Evolutionary conservation across 306 rosid genomes (phyloP), one percentile per base, ranked within the genome.

Genomic region (Pyrus pyrifolia): DNA sequence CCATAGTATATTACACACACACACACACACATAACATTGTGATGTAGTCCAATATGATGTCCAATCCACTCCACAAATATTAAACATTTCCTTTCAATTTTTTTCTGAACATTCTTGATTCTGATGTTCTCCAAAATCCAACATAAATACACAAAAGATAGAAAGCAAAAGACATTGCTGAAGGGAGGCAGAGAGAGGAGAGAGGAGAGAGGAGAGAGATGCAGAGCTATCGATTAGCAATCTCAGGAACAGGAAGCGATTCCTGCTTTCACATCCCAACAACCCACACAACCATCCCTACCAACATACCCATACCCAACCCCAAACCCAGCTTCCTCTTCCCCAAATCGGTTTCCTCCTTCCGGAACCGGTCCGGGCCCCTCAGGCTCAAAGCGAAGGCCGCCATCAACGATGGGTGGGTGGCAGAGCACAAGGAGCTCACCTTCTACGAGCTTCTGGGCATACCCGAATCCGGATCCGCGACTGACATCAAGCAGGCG

Each of bases 381-480:
- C 67, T 85, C 8, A 84, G 49, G 40, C 63, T 84, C 10, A 83
- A 53, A 40, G 72, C 78, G 3, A 88, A 73, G 51, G 87, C 97
- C 15, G 33, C 89, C 19, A 27, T 78, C 33, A 83, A 77, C 80
- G 88, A 73, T n/a, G 89, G 85, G 14, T n/a, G 44, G 4, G 76
- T 81, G 19, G 70, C 76, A 17, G 86, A 80, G 68, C 63, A 65
- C 14, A 3, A 81, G 51, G 78, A 77, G 12, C 1, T 74, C 52
- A 89, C 87, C 78, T 92, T 89, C 83, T 92, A 95, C 59, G 89
- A 95, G 57, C 86, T 95, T 18, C 87, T 95, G 11, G 97, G 97
- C 0, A 89, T 95, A 4, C 76, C 92, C 3, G 85, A 85, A 79
- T 83, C 92, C 12, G 98, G 87, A 42, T 89, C 98, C 13, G 31